phyloP scores from a whole-genome alignment of 2,329 filamentous ascomycete genomes.

The Ilyonectria sp. region DNA sequence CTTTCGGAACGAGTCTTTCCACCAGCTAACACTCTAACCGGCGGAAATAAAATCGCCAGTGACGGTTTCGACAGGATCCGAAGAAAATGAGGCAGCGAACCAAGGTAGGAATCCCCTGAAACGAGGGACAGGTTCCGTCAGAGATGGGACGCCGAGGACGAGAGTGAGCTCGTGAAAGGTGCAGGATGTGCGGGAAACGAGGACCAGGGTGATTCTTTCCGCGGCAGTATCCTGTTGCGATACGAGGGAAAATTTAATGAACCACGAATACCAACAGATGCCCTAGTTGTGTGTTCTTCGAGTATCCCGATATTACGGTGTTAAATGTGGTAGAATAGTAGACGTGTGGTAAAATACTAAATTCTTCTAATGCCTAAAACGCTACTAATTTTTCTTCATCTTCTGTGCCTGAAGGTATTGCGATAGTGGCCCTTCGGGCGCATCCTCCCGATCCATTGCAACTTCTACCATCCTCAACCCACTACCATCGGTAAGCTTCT shows the following conservation, averaged over 20 bases:
- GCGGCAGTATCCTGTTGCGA: background rate
- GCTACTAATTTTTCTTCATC: background rate
- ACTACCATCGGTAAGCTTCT: conserved; percentile 35
- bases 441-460: conserved; percentile 51
- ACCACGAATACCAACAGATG: too few relatives aligned
- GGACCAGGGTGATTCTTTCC: background rate
- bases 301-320: too few relatives aligned
- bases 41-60: background rate
- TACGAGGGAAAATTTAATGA: too few relatives aligned
- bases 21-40: too few relatives aligned
- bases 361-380: background rate
- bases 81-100: background rate
- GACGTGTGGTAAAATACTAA: background rate
- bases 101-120: background rate
- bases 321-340: too few relatives aligned
- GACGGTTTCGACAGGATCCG: background rate
- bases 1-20: too few relatives aligned
- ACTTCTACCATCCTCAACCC: conserved; percentile 54
- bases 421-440: conserved; percentile 2
- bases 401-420: background rate
- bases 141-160: background rate
- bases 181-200: background rate
- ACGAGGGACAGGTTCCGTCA: background rate
- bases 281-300: too few relatives aligned
- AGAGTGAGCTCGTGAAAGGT: background rate